These are phyloP conservation scores for Trifolium pratense DNA, from an alignment of 306 rosid species.

Conservation along the genomic window DNA sequence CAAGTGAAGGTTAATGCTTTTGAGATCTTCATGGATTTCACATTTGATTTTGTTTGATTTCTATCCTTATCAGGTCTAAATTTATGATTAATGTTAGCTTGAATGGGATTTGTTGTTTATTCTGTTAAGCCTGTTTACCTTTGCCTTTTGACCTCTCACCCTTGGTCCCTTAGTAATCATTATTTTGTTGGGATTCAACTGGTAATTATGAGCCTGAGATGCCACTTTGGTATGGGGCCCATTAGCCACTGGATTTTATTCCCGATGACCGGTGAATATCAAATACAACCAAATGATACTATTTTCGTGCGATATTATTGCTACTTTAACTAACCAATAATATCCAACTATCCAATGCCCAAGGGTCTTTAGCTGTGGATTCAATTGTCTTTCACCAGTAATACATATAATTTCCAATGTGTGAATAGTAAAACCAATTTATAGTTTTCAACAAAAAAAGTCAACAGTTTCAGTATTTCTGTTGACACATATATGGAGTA, in stretches of 20 bases:
- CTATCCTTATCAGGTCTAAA: slow-evolving; percentile 8
- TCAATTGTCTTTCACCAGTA: slow-evolving; percentile 16
- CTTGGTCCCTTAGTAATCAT: neutral
- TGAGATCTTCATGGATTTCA: slow-evolving; percentile 19
- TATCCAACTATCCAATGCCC: slow-evolving; percentile 9
- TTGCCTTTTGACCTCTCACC: slow-evolving; percentile 19
- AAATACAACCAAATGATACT: slow-evolving; percentile 31
- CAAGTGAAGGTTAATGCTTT: slow-evolving; percentile 81
- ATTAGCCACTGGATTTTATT: slow-evolving; percentile 35
- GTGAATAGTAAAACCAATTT: slow-evolving; percentile 25
- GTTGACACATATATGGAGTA: neutral
- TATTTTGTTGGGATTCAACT: slow-evolving; percentile 20
- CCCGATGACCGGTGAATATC: slow-evolving; percentile 1
- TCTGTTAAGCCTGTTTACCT: slow-evolving; percentile 19
- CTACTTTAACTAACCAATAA: slow-evolving; percentile 32
- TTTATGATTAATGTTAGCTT: slow-evolving; percentile 6
- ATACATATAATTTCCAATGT: slow-evolving; percentile 18
- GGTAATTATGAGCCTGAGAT: slow-evolving; percentile 3
- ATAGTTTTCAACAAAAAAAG: slow-evolving; percentile 20
- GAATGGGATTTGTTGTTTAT: slow-evolving; percentile 23
- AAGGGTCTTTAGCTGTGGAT: slow-evolving; percentile 26
- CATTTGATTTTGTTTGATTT: slow-evolving; percentile 27
- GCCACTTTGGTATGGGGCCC: slow-evolving; percentile 35
- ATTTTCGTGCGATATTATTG: slow-evolving; percentile 15
- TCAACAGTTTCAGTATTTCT: slow-evolving; percentile 27